Evolutionary conservation across 331 rosid genomes (phyloP).

Genomic region (Pyracantha coccinea): DNA sequence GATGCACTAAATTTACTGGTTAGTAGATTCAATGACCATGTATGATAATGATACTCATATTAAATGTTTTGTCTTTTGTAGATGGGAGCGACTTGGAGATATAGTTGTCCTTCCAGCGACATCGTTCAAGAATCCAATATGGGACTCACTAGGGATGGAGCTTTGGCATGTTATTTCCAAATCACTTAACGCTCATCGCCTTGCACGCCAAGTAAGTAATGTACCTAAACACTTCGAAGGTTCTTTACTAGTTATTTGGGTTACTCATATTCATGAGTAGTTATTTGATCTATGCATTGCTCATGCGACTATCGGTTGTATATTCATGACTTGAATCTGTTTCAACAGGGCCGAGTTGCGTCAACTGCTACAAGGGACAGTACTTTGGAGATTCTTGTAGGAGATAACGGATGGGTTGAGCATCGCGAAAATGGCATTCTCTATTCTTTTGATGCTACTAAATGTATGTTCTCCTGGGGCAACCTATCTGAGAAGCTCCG

Average conservation of each 20-base stretch:
- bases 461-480: constrained; percentile 99
- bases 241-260: neutral
- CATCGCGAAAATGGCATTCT: constrained; percentile 83
- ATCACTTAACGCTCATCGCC: constrained; percentile 63
- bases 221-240: neutral
- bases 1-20: neutral
- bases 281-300: neutral
- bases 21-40: neutral
- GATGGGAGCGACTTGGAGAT: constrained; percentile 90
- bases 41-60: constrained; percentile 3
- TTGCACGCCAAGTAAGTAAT: constrained; percentile 72
- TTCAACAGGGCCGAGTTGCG: constrained; percentile 69
- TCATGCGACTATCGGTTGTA: neutral
- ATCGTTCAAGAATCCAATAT: constrained; percentile 57
- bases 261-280: neutral
- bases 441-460: constrained; percentile 81
- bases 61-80: constrained; percentile 23
- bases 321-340: constrained; percentile 7
- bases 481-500: constrained; percentile 92
- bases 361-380: constrained; percentile 90
- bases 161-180: constrained; percentile 72
- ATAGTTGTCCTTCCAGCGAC: constrained; percentile 66
- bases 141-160: constrained; percentile 62
- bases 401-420: constrained; percentile 87
- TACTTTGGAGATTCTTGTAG: constrained; percentile 72